Conservation (phyloP, 176 grass and related monocot species). For the Rhipidocladum racemiflorum region DNA sequence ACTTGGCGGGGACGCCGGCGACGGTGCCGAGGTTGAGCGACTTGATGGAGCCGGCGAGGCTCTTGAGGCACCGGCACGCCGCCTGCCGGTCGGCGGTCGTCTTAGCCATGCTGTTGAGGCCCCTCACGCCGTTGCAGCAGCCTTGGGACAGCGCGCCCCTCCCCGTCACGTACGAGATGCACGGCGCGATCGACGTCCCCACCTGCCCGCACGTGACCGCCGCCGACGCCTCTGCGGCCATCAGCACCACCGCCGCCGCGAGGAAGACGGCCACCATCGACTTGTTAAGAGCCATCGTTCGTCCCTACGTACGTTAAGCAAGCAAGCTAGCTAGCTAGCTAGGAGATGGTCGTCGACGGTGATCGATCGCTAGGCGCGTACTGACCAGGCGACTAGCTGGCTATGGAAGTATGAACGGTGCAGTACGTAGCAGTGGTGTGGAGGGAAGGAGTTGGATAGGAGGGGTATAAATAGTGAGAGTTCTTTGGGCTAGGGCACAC, state of each 20-base stretch:
- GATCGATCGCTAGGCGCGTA: background rate
- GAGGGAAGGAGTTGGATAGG: background rate
- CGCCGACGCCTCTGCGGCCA: slow-evolving; percentile 4
- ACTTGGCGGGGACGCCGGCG: slow-evolving; percentile 40
- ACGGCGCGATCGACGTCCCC: slow-evolving; percentile 25
- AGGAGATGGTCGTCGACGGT: background rate
- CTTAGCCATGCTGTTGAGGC: background rate
- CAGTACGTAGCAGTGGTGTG: background rate
- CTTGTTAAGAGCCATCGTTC: background rate
- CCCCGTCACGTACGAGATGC: slow-evolving; percentile 43
- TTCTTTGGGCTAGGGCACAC: background rate
- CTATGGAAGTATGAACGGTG: no score
- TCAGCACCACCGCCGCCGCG: background rate
- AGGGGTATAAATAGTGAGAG: background rate
- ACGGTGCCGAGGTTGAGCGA: slow-evolving; percentile 19
- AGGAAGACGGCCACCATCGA: background rate
- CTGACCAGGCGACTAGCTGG: no score
- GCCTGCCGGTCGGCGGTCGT: slow-evolving; percentile 11
- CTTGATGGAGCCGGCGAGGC: slow-evolving; percentile 21
- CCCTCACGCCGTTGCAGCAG: slow-evolving; percentile 44
- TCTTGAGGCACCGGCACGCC: slow-evolving; percentile 36
- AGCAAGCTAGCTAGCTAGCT: background rate
- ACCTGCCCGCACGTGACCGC: slow-evolving; percentile 49
- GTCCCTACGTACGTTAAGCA: background rate
- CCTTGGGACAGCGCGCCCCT: background rate